Base-by-base conservation (phyloP, 805 yeast genomes). In the Saccharomyces kudriavzevii region DNA sequence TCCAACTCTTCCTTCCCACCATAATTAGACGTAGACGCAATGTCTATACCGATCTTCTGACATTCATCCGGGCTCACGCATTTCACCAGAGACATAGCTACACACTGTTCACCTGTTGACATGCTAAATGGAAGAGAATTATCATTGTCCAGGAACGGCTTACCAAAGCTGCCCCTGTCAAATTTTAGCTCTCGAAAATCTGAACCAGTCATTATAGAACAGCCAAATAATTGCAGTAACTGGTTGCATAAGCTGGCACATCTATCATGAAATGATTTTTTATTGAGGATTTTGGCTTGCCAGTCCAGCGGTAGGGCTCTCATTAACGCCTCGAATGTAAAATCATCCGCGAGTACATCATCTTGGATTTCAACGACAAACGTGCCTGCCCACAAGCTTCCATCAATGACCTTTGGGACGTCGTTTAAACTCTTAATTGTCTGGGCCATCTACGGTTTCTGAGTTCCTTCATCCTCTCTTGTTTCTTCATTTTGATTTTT, bases 31-130 rank as follows among this genome's bases (percentile, higher is more conserved):
- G 67, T 64, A 43, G 73, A 70, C 0, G 83, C 80, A 11, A 80
- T 61, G 58, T 81, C 85, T 0, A 78, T 56, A 0, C 84, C 85
- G 8, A 77, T 58, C 9, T 70, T 74, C 0, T 14, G 43, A 17
- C 17, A 35, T 35, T 35, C 35, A 0, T 54, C 51, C 1, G 54
- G 40, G 0, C 45, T 49, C n/a, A 59, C 46, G 6, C 58, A 50
- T 65, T 73, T 56, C 1, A 82, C 9, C 17, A 54, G 64, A 2
- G 70, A 79, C 56, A 85, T 65, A 20, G 80, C 69, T 1, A 82
- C 72, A 5, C 76, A 56, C 5, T 75, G 75, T 35, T 77, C 74
- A 35, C 88, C 86, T 58, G 82, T 82, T 5, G 87, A 78, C 60
- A 82, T 69, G 62, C 82, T 86, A 70, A 81, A 87, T 30, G 74